These are phyloP conservation scores for Aspergillus mulundensis DNA, from an alignment of 495 filamentous ascomycete genomes.

Conservation along the genomic window DNA sequence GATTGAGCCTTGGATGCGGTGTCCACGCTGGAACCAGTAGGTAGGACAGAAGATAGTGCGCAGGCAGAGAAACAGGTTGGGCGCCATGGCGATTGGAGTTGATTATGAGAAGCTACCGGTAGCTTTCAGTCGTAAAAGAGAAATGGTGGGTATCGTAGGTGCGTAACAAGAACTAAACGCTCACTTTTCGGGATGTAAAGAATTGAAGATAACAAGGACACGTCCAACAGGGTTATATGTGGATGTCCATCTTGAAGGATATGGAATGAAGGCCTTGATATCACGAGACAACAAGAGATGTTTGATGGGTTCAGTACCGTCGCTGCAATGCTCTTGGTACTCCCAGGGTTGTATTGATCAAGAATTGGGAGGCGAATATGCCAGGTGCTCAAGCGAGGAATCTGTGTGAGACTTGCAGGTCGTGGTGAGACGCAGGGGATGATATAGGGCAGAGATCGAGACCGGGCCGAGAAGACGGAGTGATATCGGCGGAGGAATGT, in stretches of 20 bases:
- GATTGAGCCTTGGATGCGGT: slow-evolving; percentile 34
- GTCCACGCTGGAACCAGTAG: slow-evolving; percentile 44
- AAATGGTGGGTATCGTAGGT: slow-evolving; percentile 9
- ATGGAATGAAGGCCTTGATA: slow-evolving; percentile 13
- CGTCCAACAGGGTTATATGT: slow-evolving; percentile 29
- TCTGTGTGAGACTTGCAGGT: slow-evolving; percentile 4
- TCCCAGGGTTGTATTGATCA: background rate
- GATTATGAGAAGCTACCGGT: slow-evolving; percentile 4
- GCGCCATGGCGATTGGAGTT: slow-evolving; percentile 32
- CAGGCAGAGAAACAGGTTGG: slow-evolving; percentile 45
- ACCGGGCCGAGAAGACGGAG: slow-evolving; percentile 12
- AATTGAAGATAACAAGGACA: slow-evolving; percentile 19
- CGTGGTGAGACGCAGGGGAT: slow-evolving; percentile 11
- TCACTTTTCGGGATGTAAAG: slow-evolving; percentile 24
- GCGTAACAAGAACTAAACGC: slow-evolving; percentile 16
- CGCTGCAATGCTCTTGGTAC: slow-evolving; percentile 3
- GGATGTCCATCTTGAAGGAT: slow-evolving; percentile 34
- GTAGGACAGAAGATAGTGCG: slow-evolving; percentile 38
- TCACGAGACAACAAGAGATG: slow-evolving; percentile 6
- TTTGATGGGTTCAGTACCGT: slow-evolving; percentile 8
- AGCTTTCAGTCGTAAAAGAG: background rate
- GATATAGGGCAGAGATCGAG: background rate
- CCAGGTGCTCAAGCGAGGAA: slow-evolving; percentile 1
- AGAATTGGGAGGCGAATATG: background rate
- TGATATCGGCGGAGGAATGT: slow-evolving; percentile 1